Conservation (phyloP, 768 basidiomycete species). For the Phaeotremella fagi region DNA sequence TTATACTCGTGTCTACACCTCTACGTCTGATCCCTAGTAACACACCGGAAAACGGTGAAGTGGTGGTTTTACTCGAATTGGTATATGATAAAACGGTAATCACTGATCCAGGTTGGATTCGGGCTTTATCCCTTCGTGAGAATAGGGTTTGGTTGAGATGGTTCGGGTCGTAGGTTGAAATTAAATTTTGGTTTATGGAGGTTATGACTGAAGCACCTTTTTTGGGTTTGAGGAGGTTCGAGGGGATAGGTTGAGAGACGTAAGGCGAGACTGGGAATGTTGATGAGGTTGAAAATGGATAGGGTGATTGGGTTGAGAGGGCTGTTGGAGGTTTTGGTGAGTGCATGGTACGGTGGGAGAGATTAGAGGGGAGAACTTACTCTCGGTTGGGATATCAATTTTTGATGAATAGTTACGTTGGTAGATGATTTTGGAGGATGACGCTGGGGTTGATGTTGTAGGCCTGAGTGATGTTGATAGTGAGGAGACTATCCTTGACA, state of each 20-base stretch:
- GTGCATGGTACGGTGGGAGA: too few relatives aligned
- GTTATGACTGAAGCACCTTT: conserved; percentile 37
- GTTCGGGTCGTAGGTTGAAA: conserved; percentile 58
- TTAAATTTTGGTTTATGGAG: conserved; percentile 55
- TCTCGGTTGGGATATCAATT: conserved; percentile 1
- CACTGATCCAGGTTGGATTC: conserved; percentile 78
- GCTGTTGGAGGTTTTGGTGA: too few relatives aligned
- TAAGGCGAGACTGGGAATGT: conserved; percentile 10
- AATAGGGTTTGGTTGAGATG: conserved; percentile 66
- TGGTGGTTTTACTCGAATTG: conserved; percentile 65
- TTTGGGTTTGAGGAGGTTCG: conserved; percentile 26
- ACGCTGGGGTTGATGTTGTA: neutral
- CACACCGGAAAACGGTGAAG: conserved; percentile 71
- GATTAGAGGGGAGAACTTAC: neutral
- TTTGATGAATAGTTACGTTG: neutral
- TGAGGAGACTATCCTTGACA: neutral
- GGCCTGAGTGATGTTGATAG: too few relatives aligned
- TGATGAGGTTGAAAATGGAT: conserved; percentile 29
- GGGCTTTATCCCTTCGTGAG: conserved; percentile 61
- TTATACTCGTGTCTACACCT: conserved; percentile 81
- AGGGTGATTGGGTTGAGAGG: conserved; percentile 8
- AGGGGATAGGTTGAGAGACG: conserved; percentile 8
- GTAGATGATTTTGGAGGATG: neutral
- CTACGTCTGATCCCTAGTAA: conserved; percentile 65
- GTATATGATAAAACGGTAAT: conserved; percentile 63